Base-by-base conservation (phyloP, 2,329 filamentous ascomycete species). In the Aspergillus pseudoterreus region DNA sequence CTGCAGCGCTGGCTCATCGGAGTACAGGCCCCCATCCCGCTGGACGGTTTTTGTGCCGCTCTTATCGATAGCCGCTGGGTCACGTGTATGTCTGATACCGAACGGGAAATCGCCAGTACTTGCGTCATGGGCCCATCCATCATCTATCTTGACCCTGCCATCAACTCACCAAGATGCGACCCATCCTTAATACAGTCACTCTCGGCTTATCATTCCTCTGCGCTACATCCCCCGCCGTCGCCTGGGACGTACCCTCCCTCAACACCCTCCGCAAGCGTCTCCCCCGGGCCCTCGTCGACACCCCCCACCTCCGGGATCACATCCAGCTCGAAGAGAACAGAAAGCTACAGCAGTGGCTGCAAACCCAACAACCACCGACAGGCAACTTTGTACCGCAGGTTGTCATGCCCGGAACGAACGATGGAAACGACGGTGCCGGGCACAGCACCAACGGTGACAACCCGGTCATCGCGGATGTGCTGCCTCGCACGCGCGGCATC, bases 401-500 rank as follows among this genome's bases (percentile, higher is more conserved):
- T 19, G 45, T 56, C 24, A 63, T 66, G 49, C 60, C 65, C 24
- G 54, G 56, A 15, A 44, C 57, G 8, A 35, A 52, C 2, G 32
- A 19, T 6, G 5, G 38, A 6, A 19, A 17, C 2, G 51, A 52
- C n/a, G 50, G 59, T 47, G 17, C 50, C 45, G 41, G 30, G 10
- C 36, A 38, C 11, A 52, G 45, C 50, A 54, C 60, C 48, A 56
- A 74, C 64, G 65, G 46, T 44, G 43, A 55, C 14, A 76, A 76
- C 45, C 81, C 92, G 30, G 83, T 90, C 54, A 82, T 97, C 50
- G 88, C 87, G 39, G 92, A 97, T 71, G 86, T 96, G 32, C 85
- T 96, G 58, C 87, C 88, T 36, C 85, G 85, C 58, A 85, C 90
- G 50, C 85, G 88, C 60, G 82, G 79, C 54, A 88, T 96, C 66